Base-by-base conservation (phyloP, 2,329 filamentous ascomycete species). In the Colletotrichum lindemuthianum region DNA sequence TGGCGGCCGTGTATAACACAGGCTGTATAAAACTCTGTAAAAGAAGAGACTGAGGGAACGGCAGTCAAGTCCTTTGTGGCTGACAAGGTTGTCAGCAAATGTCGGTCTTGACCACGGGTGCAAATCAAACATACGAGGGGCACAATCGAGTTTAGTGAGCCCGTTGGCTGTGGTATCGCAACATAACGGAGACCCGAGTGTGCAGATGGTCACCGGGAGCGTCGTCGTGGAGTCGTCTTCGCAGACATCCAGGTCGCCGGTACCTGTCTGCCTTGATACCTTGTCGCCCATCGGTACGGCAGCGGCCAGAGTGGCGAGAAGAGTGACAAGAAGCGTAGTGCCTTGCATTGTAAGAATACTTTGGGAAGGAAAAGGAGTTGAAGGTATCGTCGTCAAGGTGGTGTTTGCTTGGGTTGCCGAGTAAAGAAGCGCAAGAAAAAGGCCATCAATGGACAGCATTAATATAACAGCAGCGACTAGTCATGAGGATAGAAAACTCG, bases 321-420 rank as follows among this genome's bases (percentile, higher is more conserved):
- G 16, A 13, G 32, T 33, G 7, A 51, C 3, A 6, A 56, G 10
- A 8, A 57, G 8, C 24, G 10, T 8, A 0, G 24, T 8, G 12
- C 12, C 4, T 54, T 45, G 66, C 65, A 67, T 67, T 9, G 15
- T 66, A 16, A 32, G 3, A 34, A 51, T 59, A 13, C 6, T 24
- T 4, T 8, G 4, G 13, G 41, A 8, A 15, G 12, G 12, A 0
- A 13, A 15, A 12, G 13, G n/a, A 4, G 1, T 8, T 11, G 4
- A 2, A 16, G 47, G 3, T 49, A 75, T 4, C 4, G 5, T 24
- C 24, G 24, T 24, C 24, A 24, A 24, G 24, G 24, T 24, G 4
- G 24, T 24, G 24, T 24, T 3, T 4, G 24, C 24, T 24, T 24
- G 5, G 5, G 24, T 24, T 24, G 24, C 24, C 4, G 24, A 24